Evolutionary conservation across 2,329 filamentous ascomycete genomes (phyloP).

Genomic region (Xylaria sp.): DNA sequence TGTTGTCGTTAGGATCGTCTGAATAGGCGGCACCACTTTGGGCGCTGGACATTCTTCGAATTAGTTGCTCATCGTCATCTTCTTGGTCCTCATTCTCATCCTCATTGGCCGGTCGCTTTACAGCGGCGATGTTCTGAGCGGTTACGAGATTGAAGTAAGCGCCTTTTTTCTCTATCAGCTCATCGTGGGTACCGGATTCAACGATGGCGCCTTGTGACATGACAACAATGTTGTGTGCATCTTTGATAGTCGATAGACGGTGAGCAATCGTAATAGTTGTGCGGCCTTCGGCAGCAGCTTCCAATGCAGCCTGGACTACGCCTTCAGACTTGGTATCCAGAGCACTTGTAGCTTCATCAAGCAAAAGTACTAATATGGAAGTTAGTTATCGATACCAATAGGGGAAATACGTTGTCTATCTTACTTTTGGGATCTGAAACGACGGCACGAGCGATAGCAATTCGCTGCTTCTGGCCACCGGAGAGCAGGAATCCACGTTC

Average conservation of each 20-base stretch:
- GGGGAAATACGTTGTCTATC: conserved; percentile 35
- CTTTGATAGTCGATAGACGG: conserved; percentile 91
- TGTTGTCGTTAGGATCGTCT: conserved; percentile 71
- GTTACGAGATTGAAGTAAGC: conserved; percentile 89
- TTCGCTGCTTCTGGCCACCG: conserved; percentile 96
- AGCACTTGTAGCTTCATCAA: conserved; percentile 95
- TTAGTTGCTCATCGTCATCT: conserved; percentile 52
- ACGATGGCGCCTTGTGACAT: conserved; percentile 87
- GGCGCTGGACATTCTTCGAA: conserved; percentile 59
- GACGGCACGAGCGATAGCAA: conserved; percentile 90
- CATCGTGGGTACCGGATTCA: conserved; percentile 90
- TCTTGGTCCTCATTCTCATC: conserved; percentile 62
- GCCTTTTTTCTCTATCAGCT: conserved; percentile 74
- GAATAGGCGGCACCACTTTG: conserved; percentile 54
- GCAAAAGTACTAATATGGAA: conserved; percentile 71
- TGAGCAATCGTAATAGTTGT: conserved; percentile 98
- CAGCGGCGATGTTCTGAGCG: conserved; percentile 82
- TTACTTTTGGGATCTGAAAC: conserved; percentile 86
- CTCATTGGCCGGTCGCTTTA: conserved; percentile 62
- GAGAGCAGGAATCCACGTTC: conserved; percentile 92
- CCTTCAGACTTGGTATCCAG: conserved; percentile 95
- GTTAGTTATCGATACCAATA: conserved; percentile 18
- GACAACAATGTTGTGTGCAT: conserved; percentile 95
- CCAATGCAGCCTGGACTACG: conserved; percentile 91
- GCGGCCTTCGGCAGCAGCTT: conserved; percentile 83